Conservation (phyloP, 2,329 filamentous ascomycete genomes). For the Gaeumannomyces sp. region DNA sequence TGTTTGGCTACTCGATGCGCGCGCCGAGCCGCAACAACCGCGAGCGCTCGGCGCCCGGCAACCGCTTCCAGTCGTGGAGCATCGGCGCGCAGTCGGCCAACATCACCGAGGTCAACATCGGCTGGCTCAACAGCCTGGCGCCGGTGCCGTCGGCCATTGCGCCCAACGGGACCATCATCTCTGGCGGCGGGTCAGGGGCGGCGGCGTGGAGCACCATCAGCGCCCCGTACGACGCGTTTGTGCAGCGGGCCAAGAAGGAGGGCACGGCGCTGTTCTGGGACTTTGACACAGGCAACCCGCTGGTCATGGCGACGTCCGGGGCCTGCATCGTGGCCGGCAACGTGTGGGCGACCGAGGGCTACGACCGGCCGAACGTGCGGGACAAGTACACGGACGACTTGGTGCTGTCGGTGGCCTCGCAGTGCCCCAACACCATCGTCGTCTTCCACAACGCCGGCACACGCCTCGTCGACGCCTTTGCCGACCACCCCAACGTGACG, state of each 20-base stretch:
- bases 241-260: conserved; percentile 41
- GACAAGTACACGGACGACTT: conserved; percentile 52
- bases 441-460: conserved; percentile 44
- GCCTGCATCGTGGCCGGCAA: conserved; percentile 55
- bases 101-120: conserved; percentile 34
- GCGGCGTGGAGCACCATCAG: conserved; percentile 39
- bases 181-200: conserved; percentile 44
- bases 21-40: conserved; percentile 55
- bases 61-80: conserved; percentile 34
- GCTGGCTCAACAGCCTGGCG: conserved; percentile 34
- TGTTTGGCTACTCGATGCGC: conserved; percentile 44
- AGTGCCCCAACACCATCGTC: conserved; percentile 44
- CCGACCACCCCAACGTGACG: conserved; percentile 45
- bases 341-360: conserved; percentile 59
- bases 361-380: conserved; percentile 45
- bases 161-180: conserved; percentile 42
- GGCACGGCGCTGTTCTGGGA: conserved; percentile 54
- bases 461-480: conserved; percentile 42
- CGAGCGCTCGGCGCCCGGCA: conserved; percentile 51
- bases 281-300: conserved; percentile 9
- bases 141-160: conserved; percentile 27
- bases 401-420: conserved; percentile 40
- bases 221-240: conserved; percentile 28
- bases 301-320: conserved; percentile 27
- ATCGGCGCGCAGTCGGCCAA: conserved; percentile 41